Percentiles rank a stretch among this genome's conserved stretches.
Conservation (phyloP, 495 filamentous ascomycete genomes). For the Choiromyces venosus region DNA sequence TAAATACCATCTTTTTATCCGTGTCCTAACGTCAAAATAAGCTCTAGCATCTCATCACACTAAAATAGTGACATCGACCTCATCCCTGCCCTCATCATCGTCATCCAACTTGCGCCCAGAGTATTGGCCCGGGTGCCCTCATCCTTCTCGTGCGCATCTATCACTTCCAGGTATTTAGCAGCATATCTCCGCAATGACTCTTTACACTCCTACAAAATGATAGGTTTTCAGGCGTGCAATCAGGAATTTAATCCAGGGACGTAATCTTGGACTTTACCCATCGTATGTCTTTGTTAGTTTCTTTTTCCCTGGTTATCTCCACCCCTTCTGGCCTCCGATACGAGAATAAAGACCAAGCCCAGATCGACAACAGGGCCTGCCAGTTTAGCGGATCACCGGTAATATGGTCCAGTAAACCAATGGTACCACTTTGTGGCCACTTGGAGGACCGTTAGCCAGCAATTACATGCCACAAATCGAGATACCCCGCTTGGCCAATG, state of each 20-base stretch:
- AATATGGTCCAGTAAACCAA: neutral
- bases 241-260: neutral
- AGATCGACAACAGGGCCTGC: neutral
- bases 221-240: neutral
- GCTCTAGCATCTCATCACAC: neutral
- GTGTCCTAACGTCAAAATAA: neutral
- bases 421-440: neutral
- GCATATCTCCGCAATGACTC: neutral
- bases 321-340: neutral
- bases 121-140: neutral
- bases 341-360: neutral
- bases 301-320: neutral
- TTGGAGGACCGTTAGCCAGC: neutral
- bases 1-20: neutral
- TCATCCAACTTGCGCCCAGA: neutral
- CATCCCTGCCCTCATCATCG: neutral
- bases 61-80: neutral
- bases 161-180: neutral
- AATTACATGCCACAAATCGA: neutral
- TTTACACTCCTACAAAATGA: neutral
- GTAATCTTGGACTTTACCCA: neutral
- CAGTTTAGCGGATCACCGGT: neutral
- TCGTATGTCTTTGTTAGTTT: neutral
- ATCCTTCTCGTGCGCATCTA: neutral
- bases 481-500: neutral